Evolutionary conservation across 768 basidiomycete species (phyloP).

Genomic region (Phylloporus scabripes): DNA sequence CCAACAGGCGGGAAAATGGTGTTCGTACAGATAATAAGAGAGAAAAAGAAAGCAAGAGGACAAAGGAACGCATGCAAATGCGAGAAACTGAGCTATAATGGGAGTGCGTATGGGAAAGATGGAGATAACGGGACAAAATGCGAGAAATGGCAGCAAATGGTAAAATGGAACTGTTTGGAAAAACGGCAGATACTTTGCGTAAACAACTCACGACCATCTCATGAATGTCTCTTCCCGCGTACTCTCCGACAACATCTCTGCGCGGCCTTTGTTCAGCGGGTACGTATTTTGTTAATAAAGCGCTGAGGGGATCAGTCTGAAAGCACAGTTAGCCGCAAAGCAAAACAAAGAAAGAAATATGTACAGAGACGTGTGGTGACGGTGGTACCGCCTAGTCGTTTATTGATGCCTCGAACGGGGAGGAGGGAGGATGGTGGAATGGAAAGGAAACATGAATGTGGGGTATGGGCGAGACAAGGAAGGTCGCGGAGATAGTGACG

Average conservation of each 20-base stretch:
- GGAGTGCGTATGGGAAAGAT: conserved; percentile 7
- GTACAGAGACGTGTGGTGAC: conserved; percentile 5
- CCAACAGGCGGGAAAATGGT: conserved; percentile 2
- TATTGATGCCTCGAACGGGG: conserved; percentile 5
- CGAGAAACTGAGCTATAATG: conserved; percentile 20
- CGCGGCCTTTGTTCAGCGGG: conserved; percentile 68
- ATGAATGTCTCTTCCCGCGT: conserved; percentile 66
- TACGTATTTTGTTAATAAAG: conserved; percentile 79
- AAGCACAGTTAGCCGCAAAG: conserved; percentile 5
- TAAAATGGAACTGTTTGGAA: conserved; percentile 4
- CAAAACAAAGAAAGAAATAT: background rate
- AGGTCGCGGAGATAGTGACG: background rate
- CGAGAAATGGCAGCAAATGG: conserved; percentile 8
- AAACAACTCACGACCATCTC: conserved; percentile 66
- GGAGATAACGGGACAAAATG: conserved; percentile 4
- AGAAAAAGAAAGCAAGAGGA: conserved; percentile 14
- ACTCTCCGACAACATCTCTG: conserved; percentile 72
- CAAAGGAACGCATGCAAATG: conserved; percentile 17
- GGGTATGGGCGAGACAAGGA: conserved; percentile 1
- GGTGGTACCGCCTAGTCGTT: conserved; percentile 4
- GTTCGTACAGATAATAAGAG: conserved; percentile 23
- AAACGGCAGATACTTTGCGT: conserved; percentile 9
- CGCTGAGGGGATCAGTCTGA: conserved; percentile 80
- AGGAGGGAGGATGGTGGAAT: background rate
- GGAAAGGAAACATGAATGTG: conserved; percentile 5